Evolutionary conservation across 2,329 filamentous ascomycete species (phyloP).

Genomic region (Chaetomium strumarium): DNA sequence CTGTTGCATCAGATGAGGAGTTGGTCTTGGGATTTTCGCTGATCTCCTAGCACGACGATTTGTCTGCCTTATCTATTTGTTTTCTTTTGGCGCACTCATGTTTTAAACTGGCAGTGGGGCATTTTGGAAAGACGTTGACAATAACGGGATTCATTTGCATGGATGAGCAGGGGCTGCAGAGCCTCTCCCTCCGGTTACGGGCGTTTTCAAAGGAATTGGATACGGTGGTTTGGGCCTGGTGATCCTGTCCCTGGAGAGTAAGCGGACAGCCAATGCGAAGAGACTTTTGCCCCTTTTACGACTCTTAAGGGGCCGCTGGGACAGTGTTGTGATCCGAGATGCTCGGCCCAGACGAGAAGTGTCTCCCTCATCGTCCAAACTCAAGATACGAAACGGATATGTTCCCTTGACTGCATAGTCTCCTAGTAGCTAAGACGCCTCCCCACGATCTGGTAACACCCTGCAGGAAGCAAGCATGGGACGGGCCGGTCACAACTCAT

Average conservation of each 20-base stretch:
- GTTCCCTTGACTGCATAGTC: no score
- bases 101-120: background rate
- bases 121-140: background rate
- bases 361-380: no score
- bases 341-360: no score
- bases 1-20: constrained; percentile 7
- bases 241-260: background rate
- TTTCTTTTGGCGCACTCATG: background rate
- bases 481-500: background rate
- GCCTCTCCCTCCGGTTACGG: background rate
- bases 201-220: background rate
- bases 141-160: constrained; percentile 6
- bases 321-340: no score
- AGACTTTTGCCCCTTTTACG: no score
- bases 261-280: background rate
- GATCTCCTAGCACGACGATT: background rate
- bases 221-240: background rate
- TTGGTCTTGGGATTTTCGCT: background rate
- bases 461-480: background rate
- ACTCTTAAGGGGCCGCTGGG: no score
- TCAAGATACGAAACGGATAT: no score
- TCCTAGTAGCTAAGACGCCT: background rate
- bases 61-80: background rate
- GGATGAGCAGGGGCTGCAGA: background rate
- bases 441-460: background rate